These are phyloP conservation scores for Penicillium oxalicum DNA, from an alignment of 2,329 filamentous ascomycete species.

Conservation along the genomic window DNA sequence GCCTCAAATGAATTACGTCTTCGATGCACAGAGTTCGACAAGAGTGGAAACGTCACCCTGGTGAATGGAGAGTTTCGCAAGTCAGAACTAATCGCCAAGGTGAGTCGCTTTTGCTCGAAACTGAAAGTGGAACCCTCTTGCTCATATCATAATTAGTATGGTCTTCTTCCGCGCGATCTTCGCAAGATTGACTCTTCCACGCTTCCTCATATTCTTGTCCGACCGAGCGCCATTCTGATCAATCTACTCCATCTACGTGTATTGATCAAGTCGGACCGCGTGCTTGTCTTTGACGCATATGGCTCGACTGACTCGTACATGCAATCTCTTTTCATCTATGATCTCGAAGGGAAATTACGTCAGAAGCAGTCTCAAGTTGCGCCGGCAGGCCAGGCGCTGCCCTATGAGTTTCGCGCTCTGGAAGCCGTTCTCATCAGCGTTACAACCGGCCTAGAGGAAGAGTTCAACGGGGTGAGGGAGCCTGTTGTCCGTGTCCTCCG, in stretches of 20 bases:
- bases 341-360: constrained; percentile 84
- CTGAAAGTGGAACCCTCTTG: constrained; percentile 40
- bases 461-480: constrained; percentile 89
- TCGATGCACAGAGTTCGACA: constrained; percentile 91
- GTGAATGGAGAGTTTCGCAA: constrained; percentile 97
- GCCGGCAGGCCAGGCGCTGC: constrained; percentile 52
- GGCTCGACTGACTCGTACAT: constrained; percentile 91
- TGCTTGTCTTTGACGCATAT: constrained; percentile 93
- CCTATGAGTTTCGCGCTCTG: constrained; percentile 92
- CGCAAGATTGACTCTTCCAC: constrained; percentile 97
- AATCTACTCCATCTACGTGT: constrained; percentile 95
- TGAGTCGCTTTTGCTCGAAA: constrained; percentile 53
- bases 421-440: constrained; percentile 94
- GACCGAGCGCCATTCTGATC: constrained; percentile 85
- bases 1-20: constrained; percentile 78
- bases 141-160: constrained; percentile 56
- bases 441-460: constrained; percentile 82
- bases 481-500: constrained; percentile 83
- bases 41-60: constrained; percentile 82
- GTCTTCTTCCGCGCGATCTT: constrained; percentile 84
- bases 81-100: constrained; percentile 91
- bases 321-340: constrained; percentile 96
- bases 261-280: constrained; percentile 88
- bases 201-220: constrained; percentile 89
- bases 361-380: constrained; percentile 58